Evolutionary conservation across 83 land plant species (phyloP).

Genomic region (Diphasiastrum complanatum): DNA sequence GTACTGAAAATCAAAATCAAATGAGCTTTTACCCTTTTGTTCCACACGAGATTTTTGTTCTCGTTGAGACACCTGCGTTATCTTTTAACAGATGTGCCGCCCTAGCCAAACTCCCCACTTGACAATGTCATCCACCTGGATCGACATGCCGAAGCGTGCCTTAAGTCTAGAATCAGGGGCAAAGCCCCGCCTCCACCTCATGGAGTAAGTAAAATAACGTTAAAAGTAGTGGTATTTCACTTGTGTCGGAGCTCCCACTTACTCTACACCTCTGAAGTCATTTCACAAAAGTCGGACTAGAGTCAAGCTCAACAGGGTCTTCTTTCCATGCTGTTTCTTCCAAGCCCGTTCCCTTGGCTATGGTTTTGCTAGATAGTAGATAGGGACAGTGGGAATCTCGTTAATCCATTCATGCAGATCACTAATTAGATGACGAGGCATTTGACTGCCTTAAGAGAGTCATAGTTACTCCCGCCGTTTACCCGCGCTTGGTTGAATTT

Average conservation of each 20-base stretch:
- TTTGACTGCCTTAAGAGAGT: slow-evolving; percentile 53
- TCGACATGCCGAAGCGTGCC: too few relatives aligned
- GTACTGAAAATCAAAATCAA: too few relatives aligned
- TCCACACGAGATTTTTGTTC: too few relatives aligned
- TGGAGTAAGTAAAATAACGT: too few relatives aligned
- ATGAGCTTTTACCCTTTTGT: too few relatives aligned
- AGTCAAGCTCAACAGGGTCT: slow-evolving; percentile 52
- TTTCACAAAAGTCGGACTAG: slow-evolving; percentile 21
- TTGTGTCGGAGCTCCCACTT: slow-evolving; percentile 34
- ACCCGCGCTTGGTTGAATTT: slow-evolving; percentile 46
- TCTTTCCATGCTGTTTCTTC: slow-evolving; percentile 46
- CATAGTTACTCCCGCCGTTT: slow-evolving; percentile 53
- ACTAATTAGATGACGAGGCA: slow-evolving; percentile 53
- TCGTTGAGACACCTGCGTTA: too few relatives aligned
- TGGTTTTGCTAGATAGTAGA: slow-evolving; percentile 52
- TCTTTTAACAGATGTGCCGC: too few relatives aligned
- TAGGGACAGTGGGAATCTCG: slow-evolving; percentile 48
- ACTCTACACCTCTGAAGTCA: slow-evolving; percentile 6
- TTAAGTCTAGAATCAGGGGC: too few relatives aligned
- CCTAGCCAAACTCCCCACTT: too few relatives aligned
- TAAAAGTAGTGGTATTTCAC: too few relatives aligned
- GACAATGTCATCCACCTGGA: too few relatives aligned
- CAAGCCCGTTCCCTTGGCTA: slow-evolving; percentile 43
- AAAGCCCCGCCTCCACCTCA: too few relatives aligned
- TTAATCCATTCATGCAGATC: slow-evolving; percentile 46